These are phyloP conservation scores for Xylaria sp. DNA, from an alignment of 495 filamentous ascomycete genomes.

Conservation along the genomic window DNA sequence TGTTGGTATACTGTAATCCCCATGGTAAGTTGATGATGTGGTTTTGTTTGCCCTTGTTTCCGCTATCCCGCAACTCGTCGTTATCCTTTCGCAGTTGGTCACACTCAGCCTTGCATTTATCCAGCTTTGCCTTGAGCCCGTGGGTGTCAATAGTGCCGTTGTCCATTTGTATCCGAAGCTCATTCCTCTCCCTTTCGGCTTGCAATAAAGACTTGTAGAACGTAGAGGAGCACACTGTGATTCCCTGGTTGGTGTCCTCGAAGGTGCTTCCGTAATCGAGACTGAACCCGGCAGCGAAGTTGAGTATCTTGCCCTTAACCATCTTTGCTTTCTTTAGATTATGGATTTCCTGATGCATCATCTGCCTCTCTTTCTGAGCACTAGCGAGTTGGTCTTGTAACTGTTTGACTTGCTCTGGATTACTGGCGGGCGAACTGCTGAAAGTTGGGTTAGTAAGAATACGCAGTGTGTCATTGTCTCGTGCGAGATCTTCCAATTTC, in stretches of 20 bases:
- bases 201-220: slow-evolving; percentile 11
- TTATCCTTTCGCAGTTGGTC: slow-evolving; percentile 14
- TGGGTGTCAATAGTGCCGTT: neutral
- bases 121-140: neutral
- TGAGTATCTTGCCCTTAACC: slow-evolving; percentile 22
- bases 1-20: slow-evolving; percentile 4
- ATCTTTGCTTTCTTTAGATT: slow-evolving; percentile 8
- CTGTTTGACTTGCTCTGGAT: slow-evolving; percentile 18
- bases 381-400: neutral
- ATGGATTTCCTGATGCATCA: slow-evolving; percentile 20
- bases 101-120: neutral
- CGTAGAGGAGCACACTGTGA: neutral
- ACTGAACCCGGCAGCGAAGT: slow-evolving; percentile 18
- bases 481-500: neutral
- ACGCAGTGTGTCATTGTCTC: slow-evolving; percentile 21
- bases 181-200: slow-evolving; percentile 28
- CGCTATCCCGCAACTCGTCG: neutral
- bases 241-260: slow-evolving; percentile 15
- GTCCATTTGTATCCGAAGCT: slow-evolving; percentile 15
- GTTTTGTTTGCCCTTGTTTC: neutral
- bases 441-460: slow-evolving; percentile 6
- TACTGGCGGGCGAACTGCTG: neutral
- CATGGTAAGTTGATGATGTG: slow-evolving; percentile 22
- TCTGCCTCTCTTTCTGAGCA: slow-evolving; percentile 14
- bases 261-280: slow-evolving; percentile 20